Percentiles rank a stretch among this genome's conserved stretches.
These are phyloP conservation scores for Phytophthora colocasiae DNA, from an alignment of 352 stramenopile species.

Conservation along the genomic window DNA sequence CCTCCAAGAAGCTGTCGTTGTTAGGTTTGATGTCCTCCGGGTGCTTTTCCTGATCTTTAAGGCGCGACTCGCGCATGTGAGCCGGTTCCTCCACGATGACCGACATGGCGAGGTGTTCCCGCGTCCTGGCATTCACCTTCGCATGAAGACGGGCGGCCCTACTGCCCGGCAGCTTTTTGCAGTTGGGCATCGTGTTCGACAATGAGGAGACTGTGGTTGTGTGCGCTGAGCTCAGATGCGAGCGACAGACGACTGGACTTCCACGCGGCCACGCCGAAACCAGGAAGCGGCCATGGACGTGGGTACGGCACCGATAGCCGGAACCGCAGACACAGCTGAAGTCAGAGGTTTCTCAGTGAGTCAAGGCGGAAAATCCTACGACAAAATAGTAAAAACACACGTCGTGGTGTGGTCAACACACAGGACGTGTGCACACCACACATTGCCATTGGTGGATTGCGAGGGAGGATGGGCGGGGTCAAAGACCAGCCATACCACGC, in stretches of 20 bases:
- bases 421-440: too few relatives aligned
- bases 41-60: slow-evolving; percentile 27
- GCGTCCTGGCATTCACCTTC: slow-evolving; percentile 3
- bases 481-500: too few relatives aligned
- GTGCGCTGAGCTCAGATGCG: slow-evolving; percentile 10
- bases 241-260: slow-evolving; percentile 23
- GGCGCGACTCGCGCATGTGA: slow-evolving; percentile 33
- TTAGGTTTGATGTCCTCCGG: slow-evolving; percentile 29
- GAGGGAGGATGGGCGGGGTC: too few relatives aligned
- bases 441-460: too few relatives aligned
- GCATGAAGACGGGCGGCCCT: slow-evolving; percentile 15
- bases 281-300: slow-evolving; percentile 32
- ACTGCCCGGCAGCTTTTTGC: slow-evolving; percentile 22
- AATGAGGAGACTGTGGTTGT: slow-evolving; percentile 14
- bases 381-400: too few relatives aligned
- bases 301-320: slow-evolving; percentile 24
- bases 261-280: slow-evolving; percentile 27
- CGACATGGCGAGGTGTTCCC: slow-evolving; percentile 34
- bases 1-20: slow-evolving; percentile 13
- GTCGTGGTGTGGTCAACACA: too few relatives aligned
- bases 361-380: slow-evolving; percentile 14
- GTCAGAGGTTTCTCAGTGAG: slow-evolving; percentile 17
- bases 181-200: slow-evolving; percentile 40
- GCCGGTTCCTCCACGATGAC: slow-evolving; percentile 39
- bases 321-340: slow-evolving; percentile 10